Base-by-base conservation (phyloP, 805 yeast genomes). In the Wickerhamiella qilinensis region DNA sequence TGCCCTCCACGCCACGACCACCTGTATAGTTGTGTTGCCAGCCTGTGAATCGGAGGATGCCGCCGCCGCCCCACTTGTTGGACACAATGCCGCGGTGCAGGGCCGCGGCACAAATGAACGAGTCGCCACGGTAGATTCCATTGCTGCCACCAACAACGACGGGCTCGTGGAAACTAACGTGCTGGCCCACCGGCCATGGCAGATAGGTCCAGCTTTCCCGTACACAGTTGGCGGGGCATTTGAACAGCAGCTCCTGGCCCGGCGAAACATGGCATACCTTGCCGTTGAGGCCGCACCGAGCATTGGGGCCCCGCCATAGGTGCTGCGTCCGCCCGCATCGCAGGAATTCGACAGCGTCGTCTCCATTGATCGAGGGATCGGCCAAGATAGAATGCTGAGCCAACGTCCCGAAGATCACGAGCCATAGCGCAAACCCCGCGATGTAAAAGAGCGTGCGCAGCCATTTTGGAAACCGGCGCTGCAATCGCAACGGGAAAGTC, bases 181-280 rank as follows among this genome's bases (percentile, higher is more conserved):
- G 60, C 37, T 67, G 67, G 0, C 95, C 96, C 1, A 83, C 82
- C 0, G 86, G 76, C 9, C 77, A 60, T 15, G 77, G 71, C 2
- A 85, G 72, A 54, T 75, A 86, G 0, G 83, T 69, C 75, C 80
- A 73, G 28, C 85, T 75, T 24, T 73, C 81, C 25, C 77, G 60
- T 46, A 77, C 84, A 58, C 97, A 86, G 25, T 85, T 60, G 0
- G 95, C 93, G 0, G 94, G 94, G 56, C 97, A 86, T 46, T 84
- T 64, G 50, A 85, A 65, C 3, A 68, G 55, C 20, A 77, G 65
- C 17, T 68, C 69, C 14, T 60, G 51, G 21, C 62, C 56, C 2
- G 52, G 58, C 14, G 16, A 58, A 0, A 73, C 68, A 1, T 53
- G 57, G 56, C 94, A 84, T 6, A 60, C 44, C n/a, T 61, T 55